Base-by-base conservation (phyloP, 768 basidiomycete genomes). In the Pleurotus sapidus region DNA sequence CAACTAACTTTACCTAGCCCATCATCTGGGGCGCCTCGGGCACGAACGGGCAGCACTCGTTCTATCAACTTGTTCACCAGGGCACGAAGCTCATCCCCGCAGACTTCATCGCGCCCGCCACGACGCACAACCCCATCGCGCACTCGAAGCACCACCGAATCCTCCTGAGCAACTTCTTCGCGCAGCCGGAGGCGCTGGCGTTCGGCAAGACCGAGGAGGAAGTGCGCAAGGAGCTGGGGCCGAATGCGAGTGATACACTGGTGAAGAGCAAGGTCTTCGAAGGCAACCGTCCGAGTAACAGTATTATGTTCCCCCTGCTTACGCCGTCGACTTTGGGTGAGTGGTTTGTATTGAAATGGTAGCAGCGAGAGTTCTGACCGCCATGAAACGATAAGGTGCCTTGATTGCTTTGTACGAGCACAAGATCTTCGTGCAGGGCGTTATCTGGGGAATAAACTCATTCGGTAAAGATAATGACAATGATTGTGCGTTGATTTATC, bases 11-110 rank as follows among this genome's bases (percentile, higher is more conserved):
- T 45, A 24, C 37, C 64, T 34, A 95, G 88, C 96, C 97, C 12
- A 98, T 99, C 76, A 91, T 98, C 72, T 99, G 97, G 97, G 97
- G 96, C 63, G 95, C 95, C 8, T 88, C 93, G 0, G 97, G 96
- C 43, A 98, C 97, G 39, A 98, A 98, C 73, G 97, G 96, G 57
- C 96, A 98, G 72, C 97, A 99, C 77, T 98, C 97, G 7, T 98
- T 99, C 84, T 99, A 99, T 78, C 96, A 98, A 74, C 89, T 98
- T 61, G 80, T 95, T 18, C 93, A 95, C 74, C 94, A 95, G 70
- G 93, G 93, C 50, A 95, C 93, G 40, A 96, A 94, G 77, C 70
- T 95, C 60, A 88, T 95, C 64, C 94, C 94, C 1, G 84, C 90
- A 47, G 94, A 97, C 71, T 96, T 96, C 80, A 78, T 97, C 62